Conservation (phyloP, 495 filamentous ascomycete genomes). For the Usnea hakonensis region DNA sequence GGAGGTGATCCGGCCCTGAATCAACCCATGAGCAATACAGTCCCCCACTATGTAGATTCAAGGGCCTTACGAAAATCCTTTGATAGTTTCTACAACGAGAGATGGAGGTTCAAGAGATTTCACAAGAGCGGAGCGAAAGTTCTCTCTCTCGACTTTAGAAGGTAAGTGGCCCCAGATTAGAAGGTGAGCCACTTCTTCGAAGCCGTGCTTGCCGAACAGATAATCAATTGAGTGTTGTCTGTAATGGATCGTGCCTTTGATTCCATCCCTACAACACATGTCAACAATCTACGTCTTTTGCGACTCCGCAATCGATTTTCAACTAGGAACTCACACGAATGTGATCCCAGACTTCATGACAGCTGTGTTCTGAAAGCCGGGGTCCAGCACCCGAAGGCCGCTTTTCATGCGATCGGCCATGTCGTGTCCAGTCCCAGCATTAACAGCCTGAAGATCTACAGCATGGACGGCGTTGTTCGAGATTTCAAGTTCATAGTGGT, state of each 20-base stretch:
- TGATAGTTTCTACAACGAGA: not conserved
- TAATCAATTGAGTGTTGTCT: constrained; percentile 37
- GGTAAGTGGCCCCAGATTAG: constrained; percentile 41
- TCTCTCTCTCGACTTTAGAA: constrained; percentile 29
- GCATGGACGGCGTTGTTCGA: too few species aligned
- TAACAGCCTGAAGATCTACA: too few species aligned
- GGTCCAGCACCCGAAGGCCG: not conserved
- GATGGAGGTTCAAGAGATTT: constrained; percentile 1
- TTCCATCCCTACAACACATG: constrained; percentile 22
- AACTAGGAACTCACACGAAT: not conserved
- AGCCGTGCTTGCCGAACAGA: constrained; percentile 34
- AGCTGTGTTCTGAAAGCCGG: not conserved
- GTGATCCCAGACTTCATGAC: not conserved
- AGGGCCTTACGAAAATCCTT: not conserved
- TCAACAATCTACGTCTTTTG: too few species aligned
- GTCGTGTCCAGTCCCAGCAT: too few species aligned
- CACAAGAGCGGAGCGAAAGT: constrained; percentile 28
- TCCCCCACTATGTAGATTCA: not conserved
- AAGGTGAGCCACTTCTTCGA: constrained; percentile 37
- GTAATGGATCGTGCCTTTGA: constrained; percentile 36
- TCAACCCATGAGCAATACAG: not conserved
- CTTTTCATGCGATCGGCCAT: too few species aligned
- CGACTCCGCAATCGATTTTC: too few species aligned
- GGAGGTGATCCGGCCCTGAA: not conserved
- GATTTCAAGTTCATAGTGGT: too few species aligned